phyloP scores from a whole-genome alignment of 2,329 filamentous ascomycete genomes.

The Neurospora crassa region DNA sequence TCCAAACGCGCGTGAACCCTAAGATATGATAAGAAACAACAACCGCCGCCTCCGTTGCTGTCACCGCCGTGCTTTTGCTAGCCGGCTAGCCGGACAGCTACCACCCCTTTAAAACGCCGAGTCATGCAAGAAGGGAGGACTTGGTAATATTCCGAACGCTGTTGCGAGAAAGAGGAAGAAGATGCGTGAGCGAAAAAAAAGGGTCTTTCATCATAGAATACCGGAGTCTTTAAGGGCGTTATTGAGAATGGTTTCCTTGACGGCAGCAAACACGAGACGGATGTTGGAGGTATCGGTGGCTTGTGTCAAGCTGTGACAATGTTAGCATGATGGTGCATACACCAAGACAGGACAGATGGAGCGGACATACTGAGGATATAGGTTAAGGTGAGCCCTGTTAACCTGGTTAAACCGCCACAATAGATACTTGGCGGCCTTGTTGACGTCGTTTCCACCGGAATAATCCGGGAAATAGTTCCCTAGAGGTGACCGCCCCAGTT shows the following conservation, averaged over 20 bases:
- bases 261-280: conserved; percentile 90
- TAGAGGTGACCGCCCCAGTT: conserved; percentile 78
- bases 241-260: conserved; percentile 97
- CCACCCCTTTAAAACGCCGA: neutral
- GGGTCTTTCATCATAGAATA: conserved; percentile 55
- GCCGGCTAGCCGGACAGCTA: neutral
- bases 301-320: conserved; percentile 72
- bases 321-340: conserved; percentile 4
- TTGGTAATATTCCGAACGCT: neutral
- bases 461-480: conserved; percentile 98
- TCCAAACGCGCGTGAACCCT: neutral
- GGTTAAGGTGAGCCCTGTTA: conserved; percentile 87
- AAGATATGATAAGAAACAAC: neutral
- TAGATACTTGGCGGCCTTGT: conserved; percentile 94
- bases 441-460: conserved; percentile 93
- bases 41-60: neutral
- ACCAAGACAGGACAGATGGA: neutral
- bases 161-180: neutral
- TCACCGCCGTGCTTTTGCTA: neutral
- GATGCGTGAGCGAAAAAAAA: neutral
- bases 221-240: conserved; percentile 97
- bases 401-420: conserved; percentile 99
- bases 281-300: conserved; percentile 98
- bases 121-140: neutral
- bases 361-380: conserved; percentile 85